Conservation (phyloP, 768 basidiomycete genomes). For the Russula virescens region DNA sequence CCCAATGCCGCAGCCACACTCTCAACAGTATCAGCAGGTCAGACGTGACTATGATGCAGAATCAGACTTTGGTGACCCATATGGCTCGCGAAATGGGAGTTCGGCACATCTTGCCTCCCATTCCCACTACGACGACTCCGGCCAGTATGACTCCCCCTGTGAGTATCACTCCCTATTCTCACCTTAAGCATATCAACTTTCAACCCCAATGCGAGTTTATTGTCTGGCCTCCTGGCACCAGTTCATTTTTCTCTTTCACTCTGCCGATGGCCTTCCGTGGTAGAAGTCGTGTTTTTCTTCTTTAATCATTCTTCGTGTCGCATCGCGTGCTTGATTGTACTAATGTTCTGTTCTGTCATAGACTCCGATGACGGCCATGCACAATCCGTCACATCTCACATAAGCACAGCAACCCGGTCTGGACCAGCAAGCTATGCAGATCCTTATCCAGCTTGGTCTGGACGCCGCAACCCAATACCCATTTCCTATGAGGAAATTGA, state of each 20-base stretch:
- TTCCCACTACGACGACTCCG: constrained; percentile 17
- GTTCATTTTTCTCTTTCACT: background rate
- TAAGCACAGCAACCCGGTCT: constrained; percentile 24
- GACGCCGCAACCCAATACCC: constrained; percentile 89
- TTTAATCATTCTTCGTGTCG: background rate
- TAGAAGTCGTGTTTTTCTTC: background rate
- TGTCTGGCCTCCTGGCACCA: background rate
- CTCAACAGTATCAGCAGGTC: constrained; percentile 14
- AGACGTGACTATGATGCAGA: constrained; percentile 26
- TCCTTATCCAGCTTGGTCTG: constrained; percentile 93
- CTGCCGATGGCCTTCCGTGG: background rate
- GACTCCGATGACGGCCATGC: constrained; percentile 31
- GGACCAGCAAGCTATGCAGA: constrained; percentile 36
- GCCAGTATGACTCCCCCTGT: constrained; percentile 12
- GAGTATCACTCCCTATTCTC: background rate
- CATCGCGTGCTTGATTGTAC: constrained; percentile 4
- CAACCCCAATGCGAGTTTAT: background rate
- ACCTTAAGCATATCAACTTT: background rate
- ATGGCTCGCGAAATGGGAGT: constrained; percentile 23
- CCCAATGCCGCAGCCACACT: constrained; percentile 26
- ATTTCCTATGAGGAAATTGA: constrained; percentile 98
- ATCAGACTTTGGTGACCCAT: constrained; percentile 25
- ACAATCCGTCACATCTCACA: constrained; percentile 34
- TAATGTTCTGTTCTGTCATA: constrained; percentile 23
- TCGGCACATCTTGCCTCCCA: constrained; percentile 18